Conservation (phyloP, 306 rosid genomes). For the Rosa lucieae region DNA sequence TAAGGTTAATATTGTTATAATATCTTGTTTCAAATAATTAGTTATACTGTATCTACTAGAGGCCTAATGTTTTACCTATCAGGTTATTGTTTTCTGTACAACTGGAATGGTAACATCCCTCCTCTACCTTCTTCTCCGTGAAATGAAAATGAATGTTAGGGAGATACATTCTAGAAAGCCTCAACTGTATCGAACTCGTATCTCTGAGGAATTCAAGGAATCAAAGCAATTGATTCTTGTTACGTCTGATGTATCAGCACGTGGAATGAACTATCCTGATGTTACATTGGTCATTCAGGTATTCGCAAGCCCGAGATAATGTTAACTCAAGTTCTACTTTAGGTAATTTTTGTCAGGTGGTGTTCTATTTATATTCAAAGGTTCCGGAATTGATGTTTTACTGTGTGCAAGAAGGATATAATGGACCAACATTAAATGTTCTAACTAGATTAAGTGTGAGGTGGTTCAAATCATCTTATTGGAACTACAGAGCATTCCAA, state of each 20-base stretch:
- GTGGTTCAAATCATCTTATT: neutral
- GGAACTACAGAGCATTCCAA: neutral
- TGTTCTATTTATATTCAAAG: neutral
- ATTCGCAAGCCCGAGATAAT: conserved; percentile 3
- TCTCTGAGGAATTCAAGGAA: conserved; percentile 84
- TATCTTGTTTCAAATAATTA: conserved; percentile 19
- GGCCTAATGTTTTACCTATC: conserved; percentile 34
- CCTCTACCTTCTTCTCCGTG: conserved; percentile 63
- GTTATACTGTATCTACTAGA: conserved; percentile 16
- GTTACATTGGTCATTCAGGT: conserved; percentile 96
- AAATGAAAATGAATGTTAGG: conserved; percentile 87
- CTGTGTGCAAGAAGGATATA: neutral
- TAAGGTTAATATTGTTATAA: conserved; percentile 49
- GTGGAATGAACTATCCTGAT: conserved; percentile 94
- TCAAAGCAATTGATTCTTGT: conserved; percentile 76
- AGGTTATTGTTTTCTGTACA: conserved; percentile 89
- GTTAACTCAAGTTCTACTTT: neutral
- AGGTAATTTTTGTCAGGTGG: neutral
- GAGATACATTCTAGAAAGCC: conserved; percentile 95
- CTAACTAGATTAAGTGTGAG: neutral
- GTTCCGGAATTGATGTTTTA: neutral
- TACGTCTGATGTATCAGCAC: conserved; percentile 89
- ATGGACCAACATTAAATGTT: neutral
- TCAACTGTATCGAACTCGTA: conserved; percentile 73
- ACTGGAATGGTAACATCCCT: conserved; percentile 88